phyloP scores from a whole-genome alignment of 2,329 filamentous ascomycete species.

The Stemphylium lycopersici region DNA sequence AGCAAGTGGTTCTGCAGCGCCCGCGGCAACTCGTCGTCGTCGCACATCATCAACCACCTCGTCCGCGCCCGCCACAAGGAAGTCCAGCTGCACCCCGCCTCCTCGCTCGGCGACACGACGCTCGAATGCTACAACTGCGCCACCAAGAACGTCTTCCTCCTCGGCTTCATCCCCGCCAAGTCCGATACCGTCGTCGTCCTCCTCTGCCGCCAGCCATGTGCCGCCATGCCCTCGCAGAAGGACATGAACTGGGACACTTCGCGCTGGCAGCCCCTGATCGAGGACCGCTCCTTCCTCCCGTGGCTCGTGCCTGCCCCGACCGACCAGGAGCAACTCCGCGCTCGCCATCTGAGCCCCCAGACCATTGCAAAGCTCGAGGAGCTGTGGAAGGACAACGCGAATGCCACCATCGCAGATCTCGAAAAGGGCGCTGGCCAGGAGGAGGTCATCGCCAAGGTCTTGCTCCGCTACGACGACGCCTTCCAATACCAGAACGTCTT shows the following conservation, averaged over 20 bases:
- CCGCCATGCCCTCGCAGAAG: constrained; percentile 91
- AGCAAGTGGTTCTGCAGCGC: constrained; percentile 99
- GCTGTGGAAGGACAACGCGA: constrained; percentile 96
- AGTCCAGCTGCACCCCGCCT: constrained; percentile 93
- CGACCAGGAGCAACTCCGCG: constrained; percentile 94
- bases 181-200: constrained; percentile 98
- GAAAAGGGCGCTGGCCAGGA: constrained; percentile 92
- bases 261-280: constrained; percentile 95
- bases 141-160: constrained; percentile 97
- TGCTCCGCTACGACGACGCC: constrained; percentile 93
- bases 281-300: constrained; percentile 90
- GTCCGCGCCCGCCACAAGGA: constrained; percentile 98
- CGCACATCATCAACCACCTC: constrained; percentile 97
- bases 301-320: constrained; percentile 92
- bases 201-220: constrained; percentile 94
- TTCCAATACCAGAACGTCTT: constrained; percentile 99
- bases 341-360: constrained; percentile 88
- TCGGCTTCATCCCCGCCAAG: constrained; percentile 98
- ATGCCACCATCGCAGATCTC: constrained; percentile 85
- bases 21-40: constrained; percentile 93
- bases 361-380: constrained; percentile 97
- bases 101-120: constrained; percentile 91
- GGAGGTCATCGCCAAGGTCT: constrained; percentile 90
- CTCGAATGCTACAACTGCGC: constrained; percentile 99
- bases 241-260: constrained; percentile 99